Conservation (phyloP, 1,284 basidiomycete species). For the Crepidotus sp. region DNA sequence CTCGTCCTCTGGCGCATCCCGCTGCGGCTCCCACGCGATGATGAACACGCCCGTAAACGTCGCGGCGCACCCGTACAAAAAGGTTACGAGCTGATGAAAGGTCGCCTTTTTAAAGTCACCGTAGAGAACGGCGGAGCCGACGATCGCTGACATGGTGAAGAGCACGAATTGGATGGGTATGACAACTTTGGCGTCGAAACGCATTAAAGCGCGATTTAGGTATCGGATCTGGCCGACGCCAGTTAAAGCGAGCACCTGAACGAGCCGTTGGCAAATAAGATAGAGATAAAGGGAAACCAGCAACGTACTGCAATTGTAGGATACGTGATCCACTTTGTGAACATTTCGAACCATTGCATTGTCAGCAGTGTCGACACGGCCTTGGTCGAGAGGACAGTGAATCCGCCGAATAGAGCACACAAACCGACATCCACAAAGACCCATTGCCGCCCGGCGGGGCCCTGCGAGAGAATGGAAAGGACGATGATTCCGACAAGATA, state of each 20-base stretch:
- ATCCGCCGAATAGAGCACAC: slow-evolving; percentile 86
- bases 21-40: slow-evolving; percentile 52
- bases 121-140: slow-evolving; percentile 89
- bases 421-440: slow-evolving; percentile 85
- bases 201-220: slow-evolving; percentile 83
- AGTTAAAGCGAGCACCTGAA: slow-evolving; percentile 67
- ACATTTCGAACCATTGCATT: slow-evolving; percentile 64
- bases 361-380: slow-evolving; percentile 83
- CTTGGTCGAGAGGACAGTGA: slow-evolving; percentile 92
- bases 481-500: slow-evolving; percentile 50
- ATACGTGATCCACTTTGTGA: slow-evolving; percentile 74
- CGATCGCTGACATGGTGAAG: slow-evolving; percentile 80
- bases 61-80: slow-evolving; percentile 73
- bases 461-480: slow-evolving; percentile 56
- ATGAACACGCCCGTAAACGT: slow-evolving; percentile 85
- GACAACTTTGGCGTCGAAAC: slow-evolving; percentile 79
- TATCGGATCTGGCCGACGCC: slow-evolving; percentile 88
- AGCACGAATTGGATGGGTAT: slow-evolving; percentile 94
- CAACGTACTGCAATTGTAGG: slow-evolving; percentile 50
- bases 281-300: slow-evolving; percentile 13
- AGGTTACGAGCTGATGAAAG: slow-evolving; percentile 80
- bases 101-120: slow-evolving; percentile 80
- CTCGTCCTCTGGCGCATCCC: slow-evolving; percentile 19
- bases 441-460: slow-evolving; percentile 50
- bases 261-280: slow-evolving; percentile 6